Conservation (phyloP, 129 eudicot species). For the Helichrysum umbraculigerum region DNA sequence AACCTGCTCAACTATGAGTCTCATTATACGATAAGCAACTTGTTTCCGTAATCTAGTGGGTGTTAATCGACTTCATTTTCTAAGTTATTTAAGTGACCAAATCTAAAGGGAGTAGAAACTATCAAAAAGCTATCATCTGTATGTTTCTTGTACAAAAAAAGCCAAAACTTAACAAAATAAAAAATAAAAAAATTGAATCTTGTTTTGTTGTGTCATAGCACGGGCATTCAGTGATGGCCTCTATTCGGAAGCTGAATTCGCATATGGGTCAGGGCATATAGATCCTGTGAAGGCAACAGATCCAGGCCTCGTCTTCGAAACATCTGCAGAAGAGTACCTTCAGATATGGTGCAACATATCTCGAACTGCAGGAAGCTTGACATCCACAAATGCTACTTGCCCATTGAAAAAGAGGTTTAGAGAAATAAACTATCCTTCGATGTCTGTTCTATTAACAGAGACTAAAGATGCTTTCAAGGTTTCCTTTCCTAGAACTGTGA, state of each 20-base stretch:
- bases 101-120: too few species aligned
- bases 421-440: neutral
- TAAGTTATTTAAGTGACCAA: too few species aligned
- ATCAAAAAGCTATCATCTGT: too few species aligned
- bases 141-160: too few species aligned
- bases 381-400: neutral
- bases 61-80: too few species aligned
- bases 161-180: too few species aligned
- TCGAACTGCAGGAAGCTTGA: neutral
- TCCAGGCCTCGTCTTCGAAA: conserved; percentile 50
- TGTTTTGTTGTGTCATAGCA: conserved; percentile 10
- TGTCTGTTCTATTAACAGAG: neutral
- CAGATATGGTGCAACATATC: neutral
- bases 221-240: conserved; percentile 31
- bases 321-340: neutral
- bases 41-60: too few species aligned
- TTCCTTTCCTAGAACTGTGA: neutral
- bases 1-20: neutral
- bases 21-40: too few species aligned
- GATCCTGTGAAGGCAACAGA: conserved; percentile 43
- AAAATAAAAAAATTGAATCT: too few species aligned
- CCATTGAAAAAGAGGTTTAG: neutral
- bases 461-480: neutral
- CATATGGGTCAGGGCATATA: conserved; percentile 50
- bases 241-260: conserved; percentile 39